These are phyloP conservation scores for Luvunga scandens DNA, from an alignment of 345 rosid genomes.

Conservation along the genomic window DNA sequence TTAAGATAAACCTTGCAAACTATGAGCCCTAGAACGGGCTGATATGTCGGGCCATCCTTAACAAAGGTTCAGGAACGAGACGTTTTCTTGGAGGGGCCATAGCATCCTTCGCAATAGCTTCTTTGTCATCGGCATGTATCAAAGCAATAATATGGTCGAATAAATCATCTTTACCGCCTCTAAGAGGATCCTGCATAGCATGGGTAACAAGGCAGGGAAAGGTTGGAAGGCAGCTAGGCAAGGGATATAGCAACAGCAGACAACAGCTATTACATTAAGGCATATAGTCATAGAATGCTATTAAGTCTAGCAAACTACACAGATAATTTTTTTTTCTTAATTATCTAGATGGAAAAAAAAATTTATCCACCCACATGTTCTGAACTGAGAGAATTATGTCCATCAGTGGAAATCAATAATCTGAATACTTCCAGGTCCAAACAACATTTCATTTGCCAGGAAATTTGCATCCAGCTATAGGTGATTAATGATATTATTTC, in stretches of 20 bases:
- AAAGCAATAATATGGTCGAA: slow-evolving; percentile 66
- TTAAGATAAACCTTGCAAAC: not conserved
- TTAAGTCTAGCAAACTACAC: not conserved
- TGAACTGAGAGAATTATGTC: not conserved
- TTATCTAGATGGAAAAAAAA: not conserved
- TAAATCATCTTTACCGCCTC: slow-evolving; percentile 86
- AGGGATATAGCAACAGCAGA: not conserved
- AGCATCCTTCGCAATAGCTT: slow-evolving; percentile 57
- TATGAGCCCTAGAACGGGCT: slow-evolving; percentile 64
- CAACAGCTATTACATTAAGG: not conserved
- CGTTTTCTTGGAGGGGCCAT: slow-evolving; percentile 73
- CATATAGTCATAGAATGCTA: not conserved
- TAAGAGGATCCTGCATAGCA: slow-evolving; percentile 74
- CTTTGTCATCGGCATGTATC: slow-evolving; percentile 60
- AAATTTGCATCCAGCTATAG: not conserved
- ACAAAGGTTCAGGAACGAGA: slow-evolving; percentile 69
- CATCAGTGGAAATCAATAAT: not conserved
- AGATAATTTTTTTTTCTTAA: not conserved
- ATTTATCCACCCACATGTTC: not conserved
- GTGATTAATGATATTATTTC: not conserved
- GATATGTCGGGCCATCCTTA: slow-evolving; percentile 61
- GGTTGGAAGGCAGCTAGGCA: not conserved
- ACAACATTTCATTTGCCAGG: not conserved
- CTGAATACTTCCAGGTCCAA: not conserved
- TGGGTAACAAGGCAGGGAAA: not conserved